Evolutionary conservation across 1,284 basidiomycete genomes (phyloP), one percentile per base, ranked within the genome.

Genomic region (Moesziomyces globuligerus): DNA sequence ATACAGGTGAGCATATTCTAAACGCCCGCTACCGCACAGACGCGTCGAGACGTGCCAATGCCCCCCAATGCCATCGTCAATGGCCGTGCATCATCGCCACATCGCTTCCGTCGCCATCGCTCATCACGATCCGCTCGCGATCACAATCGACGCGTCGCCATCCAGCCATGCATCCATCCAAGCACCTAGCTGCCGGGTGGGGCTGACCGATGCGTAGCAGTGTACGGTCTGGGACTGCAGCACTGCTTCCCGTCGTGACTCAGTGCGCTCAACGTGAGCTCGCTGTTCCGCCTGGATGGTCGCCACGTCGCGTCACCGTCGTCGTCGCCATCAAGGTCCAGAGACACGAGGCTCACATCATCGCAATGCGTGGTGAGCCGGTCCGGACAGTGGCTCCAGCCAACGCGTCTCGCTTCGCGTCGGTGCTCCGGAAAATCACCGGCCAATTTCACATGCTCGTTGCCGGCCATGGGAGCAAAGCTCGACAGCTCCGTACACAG

Each of bases 1-100:
- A 64, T 37, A 58, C 51, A 64, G 58, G 60, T 70, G 45, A 70
- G 56, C 67, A 64, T 59, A 64, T 65, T 59, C 40, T 52, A 55
- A 56, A 50, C 47, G n/a, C 51, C 52, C 44, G n/a, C 24, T 28
- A 37, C 41, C 45, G 41, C 26, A 52, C 36, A 55, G 59, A 70
- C 59, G 61, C 61, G 60, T 65, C 55, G 45, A 55, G 60, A 65
- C 60, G 59, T 60, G 67, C 52, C 41, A 17, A 44, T 70, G 41
- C 44, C 52, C 41, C 32, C 36, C 59, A 29, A 42, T 55, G 49
- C 32, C 37, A 44, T 58, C 48, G 48, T 32, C 43, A 45, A 24
- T 47, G 42, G 24, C 25, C 20, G 49, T 29, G 42, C 54, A 52
- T 40, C 57, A 49, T 57, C 43, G 58, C 21, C 38, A 32, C 32